These are phyloP conservation scores for Diaporthe helianthi DNA, from an alignment of 2,329 filamentous ascomycete genomes.

Conservation along the genomic window DNA sequence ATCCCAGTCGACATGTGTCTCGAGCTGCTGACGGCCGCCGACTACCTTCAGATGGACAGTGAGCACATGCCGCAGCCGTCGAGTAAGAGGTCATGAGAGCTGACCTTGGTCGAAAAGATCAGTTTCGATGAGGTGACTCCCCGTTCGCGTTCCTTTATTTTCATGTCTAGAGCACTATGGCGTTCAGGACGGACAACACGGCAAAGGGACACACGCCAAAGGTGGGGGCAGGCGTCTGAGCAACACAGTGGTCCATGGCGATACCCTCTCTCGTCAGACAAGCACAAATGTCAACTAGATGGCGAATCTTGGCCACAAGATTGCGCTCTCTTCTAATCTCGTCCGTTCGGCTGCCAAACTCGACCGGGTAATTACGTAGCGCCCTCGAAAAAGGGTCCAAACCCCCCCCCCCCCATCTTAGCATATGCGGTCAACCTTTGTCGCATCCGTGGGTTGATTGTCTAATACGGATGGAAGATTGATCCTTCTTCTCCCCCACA, in stretches of 20 bases:
- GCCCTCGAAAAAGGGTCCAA: neutral
- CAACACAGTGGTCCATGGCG: conserved; percentile 11
- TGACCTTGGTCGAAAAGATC: conserved; percentile 15
- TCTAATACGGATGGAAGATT: conserved; percentile 56
- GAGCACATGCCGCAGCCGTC: conserved; percentile 33
- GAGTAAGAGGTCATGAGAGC: conserved; percentile 27
- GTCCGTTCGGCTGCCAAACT: neutral
- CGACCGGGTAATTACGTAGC: too few species aligned
- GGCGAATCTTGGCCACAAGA: neutral
- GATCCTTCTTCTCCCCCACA: conserved; percentile 49
- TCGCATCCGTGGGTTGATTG: conserved; percentile 50
- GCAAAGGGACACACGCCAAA: neutral
- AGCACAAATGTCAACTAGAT: conserved; percentile 19
- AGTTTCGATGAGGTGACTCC: conserved; percentile 17
- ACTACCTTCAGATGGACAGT: conserved; percentile 76
- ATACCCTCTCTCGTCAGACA: conserved; percentile 18
- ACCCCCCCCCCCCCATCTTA: too few species aligned
- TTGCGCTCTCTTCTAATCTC: neutral
- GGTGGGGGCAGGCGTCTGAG: conserved; percentile 27
- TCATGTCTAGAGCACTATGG: conserved; percentile 8
- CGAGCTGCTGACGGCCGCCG: conserved; percentile 78
- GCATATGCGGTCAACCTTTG: conserved; percentile 52
- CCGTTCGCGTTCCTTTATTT: neutral
- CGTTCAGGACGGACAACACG: conserved; percentile 19
- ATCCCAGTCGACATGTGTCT: conserved; percentile 80